phyloP scores from a whole-genome alignment of 768 basidiomycete species.

The Calocybe cyanea region DNA sequence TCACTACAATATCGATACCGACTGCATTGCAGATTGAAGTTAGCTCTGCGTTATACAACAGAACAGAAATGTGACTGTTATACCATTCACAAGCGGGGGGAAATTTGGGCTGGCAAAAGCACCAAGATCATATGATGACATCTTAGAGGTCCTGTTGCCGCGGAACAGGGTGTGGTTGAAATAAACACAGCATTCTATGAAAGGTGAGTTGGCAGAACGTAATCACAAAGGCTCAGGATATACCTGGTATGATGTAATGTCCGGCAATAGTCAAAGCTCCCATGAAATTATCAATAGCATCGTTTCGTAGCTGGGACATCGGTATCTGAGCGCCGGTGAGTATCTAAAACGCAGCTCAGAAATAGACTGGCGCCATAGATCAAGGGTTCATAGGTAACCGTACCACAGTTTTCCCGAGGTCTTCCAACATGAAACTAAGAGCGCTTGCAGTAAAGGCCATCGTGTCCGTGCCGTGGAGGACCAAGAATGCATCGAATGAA shows the following conservation, averaged over 20 bases:
- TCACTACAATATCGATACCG: slow-evolving; percentile 85
- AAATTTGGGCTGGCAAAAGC: slow-evolving; percentile 88
- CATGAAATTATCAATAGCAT: slow-evolving; percentile 90
- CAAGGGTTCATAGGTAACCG: slow-evolving; percentile 9
- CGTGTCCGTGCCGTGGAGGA: slow-evolving; percentile 89
- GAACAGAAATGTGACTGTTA: slow-evolving; percentile 10
- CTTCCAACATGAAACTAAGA: slow-evolving; percentile 87
- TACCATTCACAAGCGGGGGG: slow-evolving; percentile 76
- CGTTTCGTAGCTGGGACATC: slow-evolving; percentile 85
- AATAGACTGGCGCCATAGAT: not conserved
- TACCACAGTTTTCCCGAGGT: slow-evolving; percentile 89
- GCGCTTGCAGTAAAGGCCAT: slow-evolving; percentile 91
- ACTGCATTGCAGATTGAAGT: slow-evolving; percentile 40
- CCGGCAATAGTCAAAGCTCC: slow-evolving; percentile 88
- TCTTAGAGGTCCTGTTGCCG: slow-evolving; percentile 81
- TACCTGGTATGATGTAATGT: slow-evolving; percentile 88
- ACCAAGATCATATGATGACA: slow-evolving; percentile 76
- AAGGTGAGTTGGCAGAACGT: not conserved
- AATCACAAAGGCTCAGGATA: not conserved
- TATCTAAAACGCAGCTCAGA: slow-evolving; percentile 47
- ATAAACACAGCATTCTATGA: slow-evolving; percentile 77
- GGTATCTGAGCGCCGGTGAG: slow-evolving; percentile 94
- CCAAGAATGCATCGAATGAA: slow-evolving; percentile 85
- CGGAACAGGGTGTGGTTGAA: slow-evolving; percentile 89
- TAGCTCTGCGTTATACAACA: not conserved